phyloP scores from a whole-genome alignment of 1,284 basidiomycete species.

The Phellopilus nigrolimitatus region DNA sequence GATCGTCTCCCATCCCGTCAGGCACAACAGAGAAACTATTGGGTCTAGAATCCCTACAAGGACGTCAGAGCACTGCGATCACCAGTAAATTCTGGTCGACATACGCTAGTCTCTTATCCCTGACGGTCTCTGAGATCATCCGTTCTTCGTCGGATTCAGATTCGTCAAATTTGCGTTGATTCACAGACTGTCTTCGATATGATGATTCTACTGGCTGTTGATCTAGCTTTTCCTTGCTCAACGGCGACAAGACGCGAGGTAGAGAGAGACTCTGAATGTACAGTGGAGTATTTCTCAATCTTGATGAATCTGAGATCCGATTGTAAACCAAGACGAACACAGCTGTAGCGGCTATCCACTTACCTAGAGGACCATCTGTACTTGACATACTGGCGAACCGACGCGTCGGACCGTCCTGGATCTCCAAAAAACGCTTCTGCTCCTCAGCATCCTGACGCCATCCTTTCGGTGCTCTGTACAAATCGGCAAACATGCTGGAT shows the following conservation, averaged over 20 bases:
- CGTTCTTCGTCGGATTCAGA: conserved; percentile 69
- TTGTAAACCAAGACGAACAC: background rate
- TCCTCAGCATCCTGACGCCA: conserved; percentile 47
- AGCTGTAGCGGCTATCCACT: background rate
- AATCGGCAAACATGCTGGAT: conserved; percentile 59
- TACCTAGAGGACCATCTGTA: background rate
- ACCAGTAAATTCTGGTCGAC: conserved; percentile 20
- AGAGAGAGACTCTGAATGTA: conserved; percentile 8
- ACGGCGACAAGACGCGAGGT: background rate
- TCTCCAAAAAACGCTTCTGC: conserved; percentile 66
- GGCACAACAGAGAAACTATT: conserved; percentile 11
- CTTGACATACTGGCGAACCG: conserved; percentile 3
- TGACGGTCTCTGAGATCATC: conserved; percentile 53
- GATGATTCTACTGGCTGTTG: background rate
- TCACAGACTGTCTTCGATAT: background rate
- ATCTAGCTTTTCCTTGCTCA: background rate
- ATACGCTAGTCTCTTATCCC: conserved; percentile 65
- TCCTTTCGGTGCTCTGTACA: conserved; percentile 60
- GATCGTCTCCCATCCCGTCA: conserved; percentile 36
- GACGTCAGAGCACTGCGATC: background rate
- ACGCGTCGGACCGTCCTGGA: conserved; percentile 51
- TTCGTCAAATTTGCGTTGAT: background rate
- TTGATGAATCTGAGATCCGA: background rate
- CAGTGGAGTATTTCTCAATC: conserved; percentile 3
- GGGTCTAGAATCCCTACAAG: conserved; percentile 13